Base-by-base conservation (phyloP, 1,284 basidiomycete species). In the Cryptococcus floricola region DNA sequence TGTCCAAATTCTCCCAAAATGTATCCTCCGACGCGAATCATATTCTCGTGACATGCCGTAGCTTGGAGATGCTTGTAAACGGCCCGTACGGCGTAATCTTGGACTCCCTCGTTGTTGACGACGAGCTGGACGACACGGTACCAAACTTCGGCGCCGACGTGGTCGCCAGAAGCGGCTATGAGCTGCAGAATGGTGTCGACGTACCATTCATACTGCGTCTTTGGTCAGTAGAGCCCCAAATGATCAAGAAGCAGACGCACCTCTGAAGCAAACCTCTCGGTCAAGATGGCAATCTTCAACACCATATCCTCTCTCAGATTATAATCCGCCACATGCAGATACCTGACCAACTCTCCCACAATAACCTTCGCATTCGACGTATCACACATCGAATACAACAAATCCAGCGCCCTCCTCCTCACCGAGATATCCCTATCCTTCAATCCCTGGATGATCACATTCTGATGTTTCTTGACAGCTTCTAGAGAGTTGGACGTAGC, bases 371-470 rank as follows among this genome's bases (percentile, higher is more conserved):
- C 91, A 77, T 98, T 98, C 66, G 90, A 87, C 16, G 87, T 83
- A 73, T 99, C 96, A 78, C 96, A 98, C 95, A 98, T 98, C 76
- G 92, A 96, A 79, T 98, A 98, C 13, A 98, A 82, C 49, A 99
- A 81, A 77, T 98, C 96, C 49, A 99, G 82, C 1, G 93, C 96
- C 56, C 96, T 83, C 53, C 96, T 82, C 41, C 96, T 86, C 46
- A 99, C 94, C 34, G 91, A 95, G 57, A 98, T 98, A 75, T 99
- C 96, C 70, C 93, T 91, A 79, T 99, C 96, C 43, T 93, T 86
- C 25, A 99, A 81, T 12, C 91, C 92, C 23, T 92, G 80, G 57
- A 98, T 95, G 74, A 98, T 98, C 19, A 92, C 97, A 56, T 85
- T 87, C 75, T 98, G 94, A 69, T 98, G 95, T 72, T 87, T 86